Percentiles rank a stretch among this genome's conserved stretches.
Evolutionary conservation across 345 rosid genomes (phyloP).

Genomic region (Citrus sp.): DNA sequence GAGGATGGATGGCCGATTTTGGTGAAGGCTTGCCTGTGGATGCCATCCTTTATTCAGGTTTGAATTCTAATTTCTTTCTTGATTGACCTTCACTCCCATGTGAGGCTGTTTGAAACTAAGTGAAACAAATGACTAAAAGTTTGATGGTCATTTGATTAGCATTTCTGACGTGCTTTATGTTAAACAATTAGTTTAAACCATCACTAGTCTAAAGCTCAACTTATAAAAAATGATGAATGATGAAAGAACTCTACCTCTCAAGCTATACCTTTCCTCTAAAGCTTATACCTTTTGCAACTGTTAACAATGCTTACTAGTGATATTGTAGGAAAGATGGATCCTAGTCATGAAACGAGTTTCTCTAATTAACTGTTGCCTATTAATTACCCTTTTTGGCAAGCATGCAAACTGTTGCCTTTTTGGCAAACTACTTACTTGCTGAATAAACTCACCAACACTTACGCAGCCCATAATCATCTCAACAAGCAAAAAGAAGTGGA

Average conservation of each 20-base stretch:
- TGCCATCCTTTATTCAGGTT: slow-evolving; percentile 62
- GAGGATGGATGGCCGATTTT: slow-evolving; percentile 89
- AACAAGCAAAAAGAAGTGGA: not conserved
- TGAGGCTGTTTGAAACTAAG: not conserved
- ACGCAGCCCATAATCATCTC: not conserved
- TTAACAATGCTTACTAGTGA: not conserved
- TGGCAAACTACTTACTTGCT: not conserved
- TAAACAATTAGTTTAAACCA: not conserved
- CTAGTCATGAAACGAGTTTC: not conserved
- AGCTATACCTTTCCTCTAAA: not conserved
- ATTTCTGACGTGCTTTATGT: not conserved
- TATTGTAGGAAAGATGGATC: not conserved
- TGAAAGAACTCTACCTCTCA: not conserved
- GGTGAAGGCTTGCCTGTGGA: slow-evolving; percentile 79
- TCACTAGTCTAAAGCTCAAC: not conserved
- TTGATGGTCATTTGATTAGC: not conserved
- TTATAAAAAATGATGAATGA: not conserved
- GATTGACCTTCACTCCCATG: not conserved
- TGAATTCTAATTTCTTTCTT: slow-evolving; percentile 1
- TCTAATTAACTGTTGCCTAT: not conserved
- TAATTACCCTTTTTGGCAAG: not conserved
- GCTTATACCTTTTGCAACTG: not conserved
- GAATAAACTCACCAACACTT: not conserved
- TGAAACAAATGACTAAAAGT: not conserved
- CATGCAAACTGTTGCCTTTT: not conserved